Conservation (phyloP, 768 basidiomycete genomes). For the Hemileccinum impolitum region DNA sequence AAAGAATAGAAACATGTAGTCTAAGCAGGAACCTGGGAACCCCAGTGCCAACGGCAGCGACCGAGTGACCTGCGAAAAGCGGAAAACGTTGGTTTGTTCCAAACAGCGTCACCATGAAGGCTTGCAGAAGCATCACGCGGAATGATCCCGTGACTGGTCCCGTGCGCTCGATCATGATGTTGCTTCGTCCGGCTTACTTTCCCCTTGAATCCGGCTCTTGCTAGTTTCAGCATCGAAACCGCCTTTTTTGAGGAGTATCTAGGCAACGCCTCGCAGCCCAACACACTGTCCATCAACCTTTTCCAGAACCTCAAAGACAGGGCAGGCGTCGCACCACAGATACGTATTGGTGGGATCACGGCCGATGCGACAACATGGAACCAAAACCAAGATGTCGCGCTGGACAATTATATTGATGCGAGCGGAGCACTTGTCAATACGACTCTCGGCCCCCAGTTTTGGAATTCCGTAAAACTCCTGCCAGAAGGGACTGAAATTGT, state of each 20-base stretch:
- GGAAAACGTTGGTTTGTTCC: too few relatives aligned
- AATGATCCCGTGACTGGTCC: too few relatives aligned
- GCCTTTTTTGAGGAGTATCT: constrained; percentile 51
- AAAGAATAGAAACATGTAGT: too few relatives aligned
- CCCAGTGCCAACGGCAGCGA: too few relatives aligned
- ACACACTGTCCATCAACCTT: constrained; percentile 40
- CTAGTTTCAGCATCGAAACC: constrained; percentile 54
- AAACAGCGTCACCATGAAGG: too few relatives aligned
- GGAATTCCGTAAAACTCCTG: constrained; percentile 41
- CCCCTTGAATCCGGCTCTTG: constrained; percentile 41
- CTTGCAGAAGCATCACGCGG: too few relatives aligned
- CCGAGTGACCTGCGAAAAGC: too few relatives aligned
- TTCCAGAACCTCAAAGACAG: constrained; percentile 45
- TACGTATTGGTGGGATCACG: constrained; percentile 53
- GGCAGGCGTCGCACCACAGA: constrained; percentile 43
- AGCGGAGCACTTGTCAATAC: constrained; percentile 45
- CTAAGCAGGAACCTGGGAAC: too few relatives aligned
- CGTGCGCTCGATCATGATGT: too few relatives aligned
- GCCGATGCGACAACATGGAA: constrained; percentile 53
- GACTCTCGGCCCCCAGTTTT: constrained; percentile 49
- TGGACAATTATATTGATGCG: constrained; percentile 42
- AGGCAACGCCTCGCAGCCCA: constrained; percentile 44
- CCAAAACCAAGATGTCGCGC: constrained; percentile 30
- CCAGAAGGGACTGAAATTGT: constrained; percentile 46
- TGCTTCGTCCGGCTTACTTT: too few relatives aligned